A percentile compares a stretch with the other conserved stretches of the same genome.
phyloP scores from a whole-genome alignment of 1,139 yeast genomes.

The Lodderomyces parapsilosis region DNA sequence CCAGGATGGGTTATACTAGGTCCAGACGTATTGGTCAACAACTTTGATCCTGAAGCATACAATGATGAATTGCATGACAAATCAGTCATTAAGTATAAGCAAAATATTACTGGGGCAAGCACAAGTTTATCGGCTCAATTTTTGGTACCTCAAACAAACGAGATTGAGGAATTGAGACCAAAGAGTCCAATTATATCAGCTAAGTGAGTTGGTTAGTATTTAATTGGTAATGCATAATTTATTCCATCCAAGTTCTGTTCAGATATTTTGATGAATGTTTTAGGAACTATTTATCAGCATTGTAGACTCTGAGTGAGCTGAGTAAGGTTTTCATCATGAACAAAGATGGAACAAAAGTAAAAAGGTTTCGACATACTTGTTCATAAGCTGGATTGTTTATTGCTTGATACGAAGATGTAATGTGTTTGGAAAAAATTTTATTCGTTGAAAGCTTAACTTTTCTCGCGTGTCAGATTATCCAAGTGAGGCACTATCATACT shows the following conservation, averaged over 20 bases:
- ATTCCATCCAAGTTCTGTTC: slow-evolving; percentile 5
- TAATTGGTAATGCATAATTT: slow-evolving; percentile 12
- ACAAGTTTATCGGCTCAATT: slow-evolving; percentile 26
- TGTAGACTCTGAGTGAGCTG: slow-evolving; percentile 56
- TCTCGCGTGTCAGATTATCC: too few relatives aligned
- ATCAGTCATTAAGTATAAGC: slow-evolving; percentile 32
- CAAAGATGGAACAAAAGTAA: slow-evolving; percentile 5
- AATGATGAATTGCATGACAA: slow-evolving; percentile 32
- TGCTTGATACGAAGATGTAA: too few relatives aligned
- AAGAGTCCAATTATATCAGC: slow-evolving; percentile 54
- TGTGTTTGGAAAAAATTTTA: too few relatives aligned
- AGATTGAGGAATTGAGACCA: slow-evolving; percentile 80
- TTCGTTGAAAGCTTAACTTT: too few relatives aligned
- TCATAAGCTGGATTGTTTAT: neutral
- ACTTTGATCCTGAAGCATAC: slow-evolving; percentile 48
- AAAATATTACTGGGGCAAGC: slow-evolving; percentile 7
- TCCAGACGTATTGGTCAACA: slow-evolving; percentile 76
- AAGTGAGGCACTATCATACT: too few relatives aligned
- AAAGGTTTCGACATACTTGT: neutral
- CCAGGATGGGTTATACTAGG: slow-evolving; percentile 91
- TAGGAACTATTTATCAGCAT: slow-evolving; percentile 50
- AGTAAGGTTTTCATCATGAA: slow-evolving; percentile 49
- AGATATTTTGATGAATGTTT: slow-evolving; percentile 45
- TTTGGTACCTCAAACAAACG: slow-evolving; percentile 62
- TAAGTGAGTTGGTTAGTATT: slow-evolving; percentile 4